Conservation (phyloP, 2,329 filamentous ascomycete genomes). For the Paracamarosporium sp. region DNA sequence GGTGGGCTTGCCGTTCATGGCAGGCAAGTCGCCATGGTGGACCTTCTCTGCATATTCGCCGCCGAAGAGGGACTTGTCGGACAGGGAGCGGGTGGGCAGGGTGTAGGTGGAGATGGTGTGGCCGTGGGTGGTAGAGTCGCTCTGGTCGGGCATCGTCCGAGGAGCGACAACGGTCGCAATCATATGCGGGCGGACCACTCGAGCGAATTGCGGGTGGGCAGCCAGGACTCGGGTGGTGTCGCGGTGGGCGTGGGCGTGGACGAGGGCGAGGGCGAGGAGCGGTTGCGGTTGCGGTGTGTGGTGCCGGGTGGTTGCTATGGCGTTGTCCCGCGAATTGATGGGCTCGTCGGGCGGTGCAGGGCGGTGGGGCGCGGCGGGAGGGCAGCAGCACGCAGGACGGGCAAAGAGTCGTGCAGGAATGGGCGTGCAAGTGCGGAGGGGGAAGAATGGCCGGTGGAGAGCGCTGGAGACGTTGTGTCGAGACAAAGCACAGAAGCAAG, state of each 20-base stretch:
- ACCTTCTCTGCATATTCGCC: slow-evolving; percentile 28
- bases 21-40: slow-evolving; percentile 34
- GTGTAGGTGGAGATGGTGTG: slow-evolving; percentile 31
- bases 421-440: slow-evolving; percentile 8
- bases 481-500: slow-evolving; percentile 19
- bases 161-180: slow-evolving; percentile 43
- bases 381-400: background rate
- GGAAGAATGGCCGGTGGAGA: background rate
- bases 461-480: slow-evolving; percentile 16
- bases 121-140: slow-evolving; percentile 46
- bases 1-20: slow-evolving; percentile 42
- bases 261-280: too few species aligned
- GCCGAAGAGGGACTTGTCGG: slow-evolving; percentile 29
- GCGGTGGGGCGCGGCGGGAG: background rate
- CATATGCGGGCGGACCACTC: slow-evolving; percentile 37
- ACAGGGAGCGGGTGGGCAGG: slow-evolving; percentile 32
- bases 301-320: slow-evolving; percentile 25
- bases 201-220: slow-evolving; percentile 32
- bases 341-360: slow-evolving; percentile 1
- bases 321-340: slow-evolving; percentile 10
- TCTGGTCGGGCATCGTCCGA: slow-evolving; percentile 58
- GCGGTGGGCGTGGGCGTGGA: slow-evolving; percentile 24
- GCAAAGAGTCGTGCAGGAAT: slow-evolving; percentile 17
- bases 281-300: slow-evolving; percentile 21
- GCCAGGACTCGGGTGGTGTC: slow-evolving; percentile 29